A percentile compares a stretch with the other conserved stretches of the same genome.
These are phyloP conservation scores for Saccharomycopsis lassenensis DNA, from an alignment of 805 yeast genomes.

Conservation along the genomic window DNA sequence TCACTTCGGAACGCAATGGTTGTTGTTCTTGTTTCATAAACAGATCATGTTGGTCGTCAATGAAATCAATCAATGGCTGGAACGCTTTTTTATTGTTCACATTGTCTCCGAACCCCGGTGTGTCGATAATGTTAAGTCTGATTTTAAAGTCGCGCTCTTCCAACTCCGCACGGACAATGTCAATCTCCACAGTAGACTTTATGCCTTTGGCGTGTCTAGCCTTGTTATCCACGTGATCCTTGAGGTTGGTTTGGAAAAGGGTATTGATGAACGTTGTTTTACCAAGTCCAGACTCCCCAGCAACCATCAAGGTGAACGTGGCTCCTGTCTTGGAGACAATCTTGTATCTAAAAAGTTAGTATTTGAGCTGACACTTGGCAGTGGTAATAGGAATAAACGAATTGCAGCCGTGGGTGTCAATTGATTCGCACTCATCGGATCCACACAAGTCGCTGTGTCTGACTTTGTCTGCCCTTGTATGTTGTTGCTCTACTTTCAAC, in stretches of 20 bases:
- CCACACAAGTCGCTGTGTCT: too few species aligned
- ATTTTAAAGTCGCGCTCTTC: slow-evolving; percentile 77
- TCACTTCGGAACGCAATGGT: slow-evolving; percentile 55
- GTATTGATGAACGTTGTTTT: slow-evolving; percentile 88
- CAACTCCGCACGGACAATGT: slow-evolving; percentile 64
- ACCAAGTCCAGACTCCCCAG: slow-evolving; percentile 89
- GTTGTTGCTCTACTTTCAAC: slow-evolving; percentile 12
- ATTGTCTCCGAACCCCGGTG: slow-evolving; percentile 91
- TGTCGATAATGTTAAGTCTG: slow-evolving; percentile 73
- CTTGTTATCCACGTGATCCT: slow-evolving; percentile 36
- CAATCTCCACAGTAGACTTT: slow-evolving; percentile 67
- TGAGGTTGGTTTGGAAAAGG: slow-evolving; percentile 63
- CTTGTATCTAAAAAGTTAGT: slow-evolving; percentile 39
- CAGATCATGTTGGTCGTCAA: slow-evolving; percentile 83
- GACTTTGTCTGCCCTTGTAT: too few species aligned
- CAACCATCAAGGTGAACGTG: slow-evolving; percentile 69
- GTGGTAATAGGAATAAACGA: background rate
- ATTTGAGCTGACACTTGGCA: background rate
- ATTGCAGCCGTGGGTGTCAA: too few species aligned
- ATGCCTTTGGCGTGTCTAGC: slow-evolving; percentile 40
- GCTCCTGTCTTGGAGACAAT: slow-evolving; percentile 68
- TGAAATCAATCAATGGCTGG: slow-evolving; percentile 78
- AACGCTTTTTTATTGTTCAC: slow-evolving; percentile 78
- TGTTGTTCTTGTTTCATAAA: slow-evolving; percentile 91
- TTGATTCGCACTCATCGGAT: too few species aligned